Percentiles rank a stretch among this genome's conserved stretches.
phyloP scores from a whole-genome alignment of 2,329 filamentous ascomycete genomes.

The Alternaria tenuissima region DNA sequence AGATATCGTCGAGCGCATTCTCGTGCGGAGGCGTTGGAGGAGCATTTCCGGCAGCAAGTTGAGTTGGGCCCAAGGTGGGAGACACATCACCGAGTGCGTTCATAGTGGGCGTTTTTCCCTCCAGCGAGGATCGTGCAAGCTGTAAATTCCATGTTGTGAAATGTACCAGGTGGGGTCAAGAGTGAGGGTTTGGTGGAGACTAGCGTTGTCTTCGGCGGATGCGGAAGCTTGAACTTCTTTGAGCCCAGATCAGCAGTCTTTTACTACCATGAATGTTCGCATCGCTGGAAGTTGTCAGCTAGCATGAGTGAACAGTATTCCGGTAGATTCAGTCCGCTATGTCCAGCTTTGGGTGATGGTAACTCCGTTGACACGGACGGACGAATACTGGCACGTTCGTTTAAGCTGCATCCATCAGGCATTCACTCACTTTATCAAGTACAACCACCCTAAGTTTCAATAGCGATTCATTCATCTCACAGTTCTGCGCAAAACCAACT shows the following conservation, averaged over 20 bases:
- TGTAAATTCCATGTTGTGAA: constrained; percentile 14
- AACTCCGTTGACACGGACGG: neutral
- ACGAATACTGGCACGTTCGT: neutral
- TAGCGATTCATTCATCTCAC: neutral
- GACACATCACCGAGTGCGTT: constrained; percentile 32
- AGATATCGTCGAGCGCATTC: constrained; percentile 56
- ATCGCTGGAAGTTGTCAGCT: neutral
- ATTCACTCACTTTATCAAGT: neutral
- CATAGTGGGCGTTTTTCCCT: constrained; percentile 15
- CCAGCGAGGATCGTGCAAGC: neutral
- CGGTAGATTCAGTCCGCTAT: neutral
- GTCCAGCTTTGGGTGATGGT: neutral
- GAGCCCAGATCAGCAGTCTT: constrained; percentile 4
- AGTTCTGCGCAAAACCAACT: neutral
- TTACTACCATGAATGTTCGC: neutral
- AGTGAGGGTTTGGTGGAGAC: constrained; percentile 20
- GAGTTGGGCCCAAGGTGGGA: constrained; percentile 35
- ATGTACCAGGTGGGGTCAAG: constrained; percentile 19
- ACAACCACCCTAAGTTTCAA: neutral
- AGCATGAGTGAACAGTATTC: neutral
- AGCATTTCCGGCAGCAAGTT: constrained; percentile 40
- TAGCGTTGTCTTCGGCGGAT: constrained; percentile 24
- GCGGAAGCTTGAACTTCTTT: constrained; percentile 29
- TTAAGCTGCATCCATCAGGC: neutral
- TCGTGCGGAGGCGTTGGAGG: constrained; percentile 47